phyloP scores from a whole-genome alignment of 2,329 filamentous ascomycete species.

The Diplodia intermedia region DNA sequence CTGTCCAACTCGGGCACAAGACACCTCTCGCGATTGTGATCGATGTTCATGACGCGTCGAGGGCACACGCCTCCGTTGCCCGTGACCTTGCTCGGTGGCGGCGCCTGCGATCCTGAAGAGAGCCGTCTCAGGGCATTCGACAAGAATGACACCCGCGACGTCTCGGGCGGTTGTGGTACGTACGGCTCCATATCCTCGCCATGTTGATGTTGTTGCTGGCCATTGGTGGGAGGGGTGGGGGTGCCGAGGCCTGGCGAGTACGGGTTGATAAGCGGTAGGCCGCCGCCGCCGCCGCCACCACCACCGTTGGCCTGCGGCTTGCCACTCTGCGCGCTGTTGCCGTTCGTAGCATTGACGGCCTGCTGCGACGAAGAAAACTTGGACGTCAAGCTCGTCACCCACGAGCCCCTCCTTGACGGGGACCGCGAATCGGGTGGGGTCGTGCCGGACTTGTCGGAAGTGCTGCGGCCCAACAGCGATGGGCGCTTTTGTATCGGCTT shows the following conservation, averaged over 20 bases:
- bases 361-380: conserved; percentile 76
- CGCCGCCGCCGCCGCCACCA: conserved; percentile 34
- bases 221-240: conserved; percentile 57
- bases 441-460: conserved; percentile 46
- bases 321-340: conserved; percentile 12
- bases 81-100: conserved; percentile 43
- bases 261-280: conserved; percentile 32
- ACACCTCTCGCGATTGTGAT: conserved; percentile 79
- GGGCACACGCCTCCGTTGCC: conserved; percentile 76
- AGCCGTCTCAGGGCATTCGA: conserved; percentile 81
- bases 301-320: conserved; percentile 36
- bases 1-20: conserved; percentile 79
- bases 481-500: conserved; percentile 49
- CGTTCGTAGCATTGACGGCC: conserved; percentile 33
- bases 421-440: conserved; percentile 42
- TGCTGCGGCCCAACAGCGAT: conserved; percentile 51
- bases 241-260: conserved; percentile 48
- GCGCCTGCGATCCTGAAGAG: conserved; percentile 61
- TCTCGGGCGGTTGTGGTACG: conserved; percentile 75
- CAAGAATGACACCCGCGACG: conserved; percentile 74
- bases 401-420: conserved; percentile 71
- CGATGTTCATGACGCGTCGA: conserved; percentile 82
- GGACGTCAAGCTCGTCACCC: conserved; percentile 91
- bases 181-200: conserved; percentile 63
- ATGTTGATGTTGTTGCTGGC: conserved; percentile 46